Conservation (phyloP, 441 rosid genomes). For the Gossypium schwendimanii region DNA sequence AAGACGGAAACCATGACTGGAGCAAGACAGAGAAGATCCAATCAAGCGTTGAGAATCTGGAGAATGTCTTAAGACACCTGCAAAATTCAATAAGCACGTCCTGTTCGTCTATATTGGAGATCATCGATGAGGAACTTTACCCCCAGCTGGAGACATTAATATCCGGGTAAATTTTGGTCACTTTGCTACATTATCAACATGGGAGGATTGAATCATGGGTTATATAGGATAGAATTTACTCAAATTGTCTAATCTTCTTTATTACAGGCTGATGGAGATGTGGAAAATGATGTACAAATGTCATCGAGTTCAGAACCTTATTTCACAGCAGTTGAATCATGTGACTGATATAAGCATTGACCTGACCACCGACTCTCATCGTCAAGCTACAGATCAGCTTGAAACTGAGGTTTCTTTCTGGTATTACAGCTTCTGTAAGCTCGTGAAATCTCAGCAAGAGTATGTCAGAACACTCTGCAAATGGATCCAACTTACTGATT, state of each 20-base stretch:
- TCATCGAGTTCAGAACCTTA: slow-evolving; percentile 68
- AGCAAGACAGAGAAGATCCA: slow-evolving; percentile 60
- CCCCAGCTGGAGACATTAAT: slow-evolving; percentile 73
- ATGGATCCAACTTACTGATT: slow-evolving; percentile 58
- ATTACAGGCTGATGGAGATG: slow-evolving; percentile 53
- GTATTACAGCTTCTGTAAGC: slow-evolving; percentile 72
- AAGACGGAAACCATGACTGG: slow-evolving; percentile 51
- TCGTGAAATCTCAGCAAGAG: slow-evolving; percentile 55
- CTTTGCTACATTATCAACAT: not conserved
- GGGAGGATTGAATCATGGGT: slow-evolving; percentile 21
- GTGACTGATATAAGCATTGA: slow-evolving; percentile 40
- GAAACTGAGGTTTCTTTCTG: slow-evolving; percentile 50
- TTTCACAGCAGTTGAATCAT: slow-evolving; percentile 64
- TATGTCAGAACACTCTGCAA: slow-evolving; percentile 58
- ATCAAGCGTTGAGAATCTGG: slow-evolving; percentile 51
- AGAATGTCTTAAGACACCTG: slow-evolving; percentile 37
- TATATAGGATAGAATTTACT: not conserved
- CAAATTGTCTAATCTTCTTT: not conserved
- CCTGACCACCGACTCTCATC: slow-evolving; percentile 62
- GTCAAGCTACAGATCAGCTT: slow-evolving; percentile 64
- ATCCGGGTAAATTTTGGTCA: slow-evolving; percentile 54
- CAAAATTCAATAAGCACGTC: slow-evolving; percentile 55
- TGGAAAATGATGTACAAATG: slow-evolving; percentile 81
- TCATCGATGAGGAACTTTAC: slow-evolving; percentile 70
- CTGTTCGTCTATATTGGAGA: slow-evolving; percentile 43